phyloP scores from a whole-genome alignment of 495 filamentous ascomycete species.

The Tuber borchii region DNA sequence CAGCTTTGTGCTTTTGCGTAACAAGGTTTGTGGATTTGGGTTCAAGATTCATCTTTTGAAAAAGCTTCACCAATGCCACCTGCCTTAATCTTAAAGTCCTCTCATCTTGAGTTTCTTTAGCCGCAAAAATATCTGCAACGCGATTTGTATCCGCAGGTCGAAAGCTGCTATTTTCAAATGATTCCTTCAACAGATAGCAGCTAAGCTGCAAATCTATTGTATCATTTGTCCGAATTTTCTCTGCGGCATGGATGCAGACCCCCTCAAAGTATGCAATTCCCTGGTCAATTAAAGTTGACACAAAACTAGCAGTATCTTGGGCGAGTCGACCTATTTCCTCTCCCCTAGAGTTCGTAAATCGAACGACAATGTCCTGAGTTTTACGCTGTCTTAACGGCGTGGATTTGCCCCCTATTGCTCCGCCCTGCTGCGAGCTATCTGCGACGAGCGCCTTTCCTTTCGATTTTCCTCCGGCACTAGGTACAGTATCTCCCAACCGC shows the following conservation, averaged over 20 bases:
- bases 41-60: conserved; percentile 77
- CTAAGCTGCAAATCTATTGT: conserved; percentile 82
- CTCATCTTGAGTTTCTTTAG: conserved; percentile 80
- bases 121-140: conserved; percentile 58
- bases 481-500: conserved; percentile 45
- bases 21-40: conserved; percentile 67
- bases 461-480: conserved; percentile 51
- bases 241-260: conserved; percentile 81
- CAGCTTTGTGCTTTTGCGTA: conserved; percentile 68
- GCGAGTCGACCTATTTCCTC: conserved; percentile 84
- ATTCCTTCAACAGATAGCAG: conserved; percentile 65
- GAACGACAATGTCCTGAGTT: conserved; percentile 77
- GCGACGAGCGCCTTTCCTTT: conserved; percentile 44
- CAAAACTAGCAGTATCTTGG: conserved; percentile 86
- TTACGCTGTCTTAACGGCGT: conserved; percentile 48
- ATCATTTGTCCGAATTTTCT: conserved; percentile 78
- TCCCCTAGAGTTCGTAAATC: conserved; percentile 74
- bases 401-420: conserved; percentile 35
- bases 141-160: conserved; percentile 62
- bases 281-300: conserved; percentile 87
- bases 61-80: conserved; percentile 77
- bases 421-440: conserved; percentile 27
- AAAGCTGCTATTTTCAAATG: conserved; percentile 59
- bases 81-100: conserved; percentile 77
- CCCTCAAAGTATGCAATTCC: conserved; percentile 83